phyloP scores from a whole-genome alignment of 2,329 filamentous ascomycete genomes.

The Xylaria sp. region DNA sequence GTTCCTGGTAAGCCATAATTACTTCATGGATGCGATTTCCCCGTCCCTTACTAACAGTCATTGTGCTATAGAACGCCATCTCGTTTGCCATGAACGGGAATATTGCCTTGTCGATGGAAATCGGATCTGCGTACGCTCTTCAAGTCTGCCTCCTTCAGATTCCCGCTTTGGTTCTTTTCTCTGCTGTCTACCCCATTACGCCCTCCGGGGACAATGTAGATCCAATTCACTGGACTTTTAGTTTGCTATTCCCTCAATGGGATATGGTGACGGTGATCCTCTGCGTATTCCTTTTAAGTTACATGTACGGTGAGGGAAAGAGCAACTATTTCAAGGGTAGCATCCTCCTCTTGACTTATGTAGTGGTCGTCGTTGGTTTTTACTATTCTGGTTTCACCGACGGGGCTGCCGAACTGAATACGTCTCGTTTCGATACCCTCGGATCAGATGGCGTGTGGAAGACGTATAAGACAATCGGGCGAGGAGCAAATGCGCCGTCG shows the following conservation, averaged over 20 bases:
- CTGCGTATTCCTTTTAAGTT: conserved; percentile 94
- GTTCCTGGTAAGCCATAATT: conserved; percentile 76
- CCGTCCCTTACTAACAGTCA: conserved; percentile 26
- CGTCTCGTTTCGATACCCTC: conserved; percentile 65
- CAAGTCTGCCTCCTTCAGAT: conserved; percentile 97
- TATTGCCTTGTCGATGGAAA: conserved; percentile 98
- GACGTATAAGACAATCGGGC: conserved; percentile 66
- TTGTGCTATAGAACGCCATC: conserved; percentile 80
- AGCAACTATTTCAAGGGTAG: conserved; percentile 99
- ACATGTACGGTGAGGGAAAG: conserved; percentile 98
- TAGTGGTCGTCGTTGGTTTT: conserved; percentile 92
- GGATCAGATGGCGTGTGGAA: conserved; percentile 61
- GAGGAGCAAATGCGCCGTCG: conserved; percentile 54
- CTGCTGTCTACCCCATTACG: conserved; percentile 73
- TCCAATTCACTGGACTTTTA: conserved; percentile 74
- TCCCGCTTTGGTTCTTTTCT: conserved; percentile 91
- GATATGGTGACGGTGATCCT: conserved; percentile 98
- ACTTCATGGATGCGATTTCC: conserved; percentile 19
- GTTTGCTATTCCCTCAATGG: conserved; percentile 97
- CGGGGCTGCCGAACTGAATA: conserved; percentile 54
- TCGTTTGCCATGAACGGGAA: conserved; percentile 99
- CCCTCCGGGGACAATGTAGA: conserved; percentile 55
- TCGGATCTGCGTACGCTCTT: conserved; percentile 94
- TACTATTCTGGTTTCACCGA: conserved; percentile 77
- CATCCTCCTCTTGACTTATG: conserved; percentile 90